Conservation (phyloP, 345 rosid genomes). For the Nasturtium officinale region DNA sequence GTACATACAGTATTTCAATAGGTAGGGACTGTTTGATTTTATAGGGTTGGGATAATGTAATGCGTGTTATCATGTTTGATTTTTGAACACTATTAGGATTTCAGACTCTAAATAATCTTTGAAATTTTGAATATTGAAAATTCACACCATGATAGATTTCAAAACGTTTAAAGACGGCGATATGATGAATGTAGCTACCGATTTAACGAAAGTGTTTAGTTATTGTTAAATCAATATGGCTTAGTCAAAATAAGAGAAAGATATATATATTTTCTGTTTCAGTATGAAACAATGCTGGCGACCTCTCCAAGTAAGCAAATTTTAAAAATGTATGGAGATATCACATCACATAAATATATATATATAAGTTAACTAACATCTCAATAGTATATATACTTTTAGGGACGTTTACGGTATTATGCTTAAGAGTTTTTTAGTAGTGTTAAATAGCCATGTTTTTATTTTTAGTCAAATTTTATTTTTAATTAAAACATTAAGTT, state of each 20-base stretch:
- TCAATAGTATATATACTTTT: neutral
- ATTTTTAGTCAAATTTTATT: too few species aligned
- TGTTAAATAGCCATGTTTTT: too few species aligned
- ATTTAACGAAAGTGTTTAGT: neutral
- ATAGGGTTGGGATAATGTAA: conserved; percentile 2
- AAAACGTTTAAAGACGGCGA: neutral
- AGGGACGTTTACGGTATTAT: neutral
- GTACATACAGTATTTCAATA: neutral
- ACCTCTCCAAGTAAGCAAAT: too few species aligned
- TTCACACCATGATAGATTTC: too few species aligned
- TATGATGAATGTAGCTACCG: neutral
- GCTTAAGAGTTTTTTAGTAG: too few species aligned
- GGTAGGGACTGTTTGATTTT: neutral
- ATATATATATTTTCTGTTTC: too few species aligned
- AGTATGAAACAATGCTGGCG: too few species aligned
- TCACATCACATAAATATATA: neutral
- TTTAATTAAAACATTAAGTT: too few species aligned
- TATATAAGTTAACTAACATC: neutral
- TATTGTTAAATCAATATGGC: neutral
- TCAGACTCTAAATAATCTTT: neutral
- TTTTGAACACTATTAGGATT: neutral
- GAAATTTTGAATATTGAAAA: neutral
- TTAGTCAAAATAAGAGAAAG: too few species aligned
- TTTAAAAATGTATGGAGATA: neutral
- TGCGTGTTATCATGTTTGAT: neutral